A percentile compares a stretch with the other conserved stretches of the same genome.
Conservation (phyloP, 768 basidiomycete genomes). For the Arthromyces matolae region DNA sequence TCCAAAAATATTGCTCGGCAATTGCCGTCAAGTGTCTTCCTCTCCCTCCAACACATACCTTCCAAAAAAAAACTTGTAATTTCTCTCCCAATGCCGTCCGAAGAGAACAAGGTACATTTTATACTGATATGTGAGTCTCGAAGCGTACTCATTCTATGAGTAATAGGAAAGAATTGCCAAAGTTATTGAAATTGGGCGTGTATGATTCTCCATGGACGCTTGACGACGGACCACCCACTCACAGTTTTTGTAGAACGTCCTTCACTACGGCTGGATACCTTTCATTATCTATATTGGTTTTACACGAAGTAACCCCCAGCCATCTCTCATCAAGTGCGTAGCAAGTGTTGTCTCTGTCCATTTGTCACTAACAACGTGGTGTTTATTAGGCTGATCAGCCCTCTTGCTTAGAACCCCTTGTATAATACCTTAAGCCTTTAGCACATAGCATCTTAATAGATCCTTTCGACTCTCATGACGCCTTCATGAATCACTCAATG, state of each 20-base stretch:
- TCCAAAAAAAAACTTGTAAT: constrained; percentile 16
- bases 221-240: constrained; percentile 5
- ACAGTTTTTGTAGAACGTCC: constrained; percentile 59
- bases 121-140: too few species aligned
- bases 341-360: background rate
- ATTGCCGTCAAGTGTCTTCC: constrained; percentile 31
- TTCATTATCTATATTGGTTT: constrained; percentile 95
- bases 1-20: constrained; percentile 36
- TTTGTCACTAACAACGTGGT: constrained; percentile 5
- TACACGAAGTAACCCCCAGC: constrained; percentile 88
- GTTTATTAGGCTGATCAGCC: constrained; percentile 77
- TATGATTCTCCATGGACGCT: constrained; percentile 35
- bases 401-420: constrained; percentile 62
- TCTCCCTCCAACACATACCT: constrained; percentile 5
- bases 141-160: too few species aligned
- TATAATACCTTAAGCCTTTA: constrained; percentile 27
- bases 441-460: constrained; percentile 15
- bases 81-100: constrained; percentile 65
- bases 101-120: constrained; percentile 75
- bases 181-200: constrained; percentile 76
- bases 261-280: constrained; percentile 97
- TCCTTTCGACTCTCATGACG: constrained; percentile 4
- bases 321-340: constrained; percentile 93
- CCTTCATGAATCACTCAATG: background rate
- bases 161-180: constrained; percentile 83